These are phyloP conservation scores for Raffaelea albimanens DNA, from an alignment of 2,329 filamentous ascomycete genomes.

Conservation along the genomic window DNA sequence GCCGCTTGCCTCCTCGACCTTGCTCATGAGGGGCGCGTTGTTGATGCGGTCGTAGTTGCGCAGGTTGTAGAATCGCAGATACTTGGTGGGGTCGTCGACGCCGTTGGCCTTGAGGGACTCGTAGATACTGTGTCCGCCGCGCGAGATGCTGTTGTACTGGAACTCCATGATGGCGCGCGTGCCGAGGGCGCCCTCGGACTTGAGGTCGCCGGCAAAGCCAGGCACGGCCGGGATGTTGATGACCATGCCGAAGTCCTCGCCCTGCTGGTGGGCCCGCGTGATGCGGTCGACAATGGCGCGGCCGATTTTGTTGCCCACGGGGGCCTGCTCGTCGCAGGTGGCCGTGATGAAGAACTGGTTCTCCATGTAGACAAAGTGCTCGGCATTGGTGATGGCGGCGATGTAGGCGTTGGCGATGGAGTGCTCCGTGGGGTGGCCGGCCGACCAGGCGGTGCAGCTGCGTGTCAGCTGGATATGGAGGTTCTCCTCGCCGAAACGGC, in stretches of 20 bases:
- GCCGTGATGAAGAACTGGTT: conserved; percentile 98
- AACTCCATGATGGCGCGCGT: conserved; percentile 90
- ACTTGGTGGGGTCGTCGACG: conserved; percentile 56
- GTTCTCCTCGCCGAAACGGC: conserved; percentile 14
- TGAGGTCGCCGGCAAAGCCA: conserved; percentile 85
- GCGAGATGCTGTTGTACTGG: conserved; percentile 71
- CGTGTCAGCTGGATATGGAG: conserved; percentile 41
- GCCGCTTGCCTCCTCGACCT: conserved; percentile 52
- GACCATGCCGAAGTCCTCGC: conserved; percentile 83
- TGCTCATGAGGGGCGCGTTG: conserved; percentile 49
- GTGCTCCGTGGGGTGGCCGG: conserved; percentile 48
- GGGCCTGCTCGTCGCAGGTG: conserved; percentile 77
- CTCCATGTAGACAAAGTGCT: conserved; percentile 95
- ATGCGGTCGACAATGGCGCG: conserved; percentile 84
- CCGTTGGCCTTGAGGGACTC: conserved; percentile 57
- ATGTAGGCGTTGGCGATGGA: conserved; percentile 81
- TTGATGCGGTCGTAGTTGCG: conserved; percentile 81
- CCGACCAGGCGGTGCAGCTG: conserved; percentile 42
- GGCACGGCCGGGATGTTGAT: conserved; percentile 85
- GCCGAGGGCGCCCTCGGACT: conserved; percentile 72
- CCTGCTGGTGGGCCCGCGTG: conserved; percentile 69
- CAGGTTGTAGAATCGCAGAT: conserved; percentile 79
- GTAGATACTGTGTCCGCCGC: conserved; percentile 69
- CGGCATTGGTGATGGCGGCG: conserved; percentile 74
- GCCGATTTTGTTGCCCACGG: conserved; percentile 82